A percentile compares a stretch with the other conserved stretches of the same genome.
Conservation (phyloP, 2,329 filamentous ascomycete species). For the Karstenula rhodostoma region DNA sequence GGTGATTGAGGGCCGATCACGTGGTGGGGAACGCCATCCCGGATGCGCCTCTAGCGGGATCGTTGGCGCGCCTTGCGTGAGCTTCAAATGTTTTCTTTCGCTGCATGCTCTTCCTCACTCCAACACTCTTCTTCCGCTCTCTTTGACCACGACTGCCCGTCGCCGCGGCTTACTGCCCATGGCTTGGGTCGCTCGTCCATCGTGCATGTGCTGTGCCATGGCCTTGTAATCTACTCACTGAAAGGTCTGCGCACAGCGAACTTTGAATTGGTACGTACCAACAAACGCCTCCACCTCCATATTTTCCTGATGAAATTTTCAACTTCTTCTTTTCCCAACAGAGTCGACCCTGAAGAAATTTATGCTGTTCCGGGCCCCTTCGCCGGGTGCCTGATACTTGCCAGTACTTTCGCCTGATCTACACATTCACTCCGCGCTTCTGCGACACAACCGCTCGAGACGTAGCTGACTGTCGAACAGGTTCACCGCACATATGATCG, state of each 20-base stretch:
- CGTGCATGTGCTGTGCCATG: neutral
- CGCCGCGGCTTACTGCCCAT: constrained; percentile 6
- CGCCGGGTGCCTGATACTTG: constrained; percentile 82
- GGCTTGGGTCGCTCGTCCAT: neutral
- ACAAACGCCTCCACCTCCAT: constrained; percentile 11
- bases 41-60: neutral
- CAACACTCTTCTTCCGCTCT: neutral
- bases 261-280: constrained; percentile 27
- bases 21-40: neutral
- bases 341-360: constrained; percentile 87
- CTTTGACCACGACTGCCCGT: neutral
- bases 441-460: neutral
- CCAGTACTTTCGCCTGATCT: constrained; percentile 86
- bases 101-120: neutral
- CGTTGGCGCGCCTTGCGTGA: neutral
- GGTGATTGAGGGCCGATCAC: constrained; percentile 9
- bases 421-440: constrained; percentile 15
- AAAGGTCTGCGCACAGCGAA: constrained; percentile 2
- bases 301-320: constrained; percentile 71
- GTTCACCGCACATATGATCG: neutral
- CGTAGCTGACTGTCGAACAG: constrained; percentile 16
- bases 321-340: constrained; percentile 86
- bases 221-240: neutral
- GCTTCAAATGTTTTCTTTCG: constrained; percentile 4
- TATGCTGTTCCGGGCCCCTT: constrained; percentile 70